Evolutionary conservation across 148 eudicot genomes (phyloP), one percentile per base, ranked within the genome.

Genomic region (Simmondsia chinensis): DNA sequence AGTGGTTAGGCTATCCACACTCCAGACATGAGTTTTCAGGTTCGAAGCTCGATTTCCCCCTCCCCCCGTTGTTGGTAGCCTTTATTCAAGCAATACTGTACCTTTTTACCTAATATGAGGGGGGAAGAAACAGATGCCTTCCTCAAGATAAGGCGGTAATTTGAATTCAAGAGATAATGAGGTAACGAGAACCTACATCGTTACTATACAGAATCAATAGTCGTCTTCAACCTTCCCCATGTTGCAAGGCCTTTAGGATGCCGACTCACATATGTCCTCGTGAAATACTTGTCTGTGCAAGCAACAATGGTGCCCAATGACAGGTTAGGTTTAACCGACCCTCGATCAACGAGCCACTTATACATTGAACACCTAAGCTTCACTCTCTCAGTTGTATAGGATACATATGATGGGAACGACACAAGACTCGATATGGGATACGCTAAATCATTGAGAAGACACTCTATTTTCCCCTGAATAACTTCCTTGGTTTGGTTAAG

Each of bases 281-380:
- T 18, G 31, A 88, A 88, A 26, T 31, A 3, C 34, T 51, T 35
- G 10, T 80, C 89, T 14, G 83, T 35, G 65, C 63, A 52, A 19
- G 67, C 50, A 20, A 83, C 19, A 21, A 74, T 31, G n/a, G 79
- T 76, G 57, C 79, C 61, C 59, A 88, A 56, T 24, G 77, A 55
- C 54, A 75, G 50, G 0, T 63, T 45, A 4, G 66, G 49, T 4
- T 44, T 32, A 39, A 47, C 68, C 31, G 23, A 39, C 31, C 68
- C 71, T 46, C 66, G 69, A 20, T 70, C 64, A 38, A 23, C 45
- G 20, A 83, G 83, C 96, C 89, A 88, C 55, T 61, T 52, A 61
- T 77, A 77, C 74, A 76, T 75, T 39, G 77, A 59, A 33, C 35
- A 70, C 46, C 96, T 72, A 22, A 70, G 78, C 68, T 77, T 77